Percentiles rank a stretch among this genome's conserved stretches.
Evolutionary conservation across 345 rosid species (phyloP).

Genomic region (Populus deltoides): DNA sequence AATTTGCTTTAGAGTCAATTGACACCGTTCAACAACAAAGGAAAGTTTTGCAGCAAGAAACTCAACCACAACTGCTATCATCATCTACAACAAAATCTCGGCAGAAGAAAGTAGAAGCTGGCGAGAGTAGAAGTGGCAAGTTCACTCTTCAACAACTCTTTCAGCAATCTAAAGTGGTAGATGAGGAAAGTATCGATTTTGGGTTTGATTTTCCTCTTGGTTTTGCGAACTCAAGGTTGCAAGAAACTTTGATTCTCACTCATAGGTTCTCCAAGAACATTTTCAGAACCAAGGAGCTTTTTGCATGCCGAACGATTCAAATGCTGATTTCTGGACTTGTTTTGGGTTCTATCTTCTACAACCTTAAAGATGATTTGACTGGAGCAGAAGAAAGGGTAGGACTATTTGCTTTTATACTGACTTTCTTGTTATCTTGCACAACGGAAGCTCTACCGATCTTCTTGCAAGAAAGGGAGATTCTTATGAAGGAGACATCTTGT

Average conservation of each 20-base stretch:
- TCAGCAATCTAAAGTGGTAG: conserved; percentile 69
- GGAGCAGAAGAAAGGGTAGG: conserved; percentile 91
- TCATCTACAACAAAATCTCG: conserved; percentile 18
- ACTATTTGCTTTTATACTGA: conserved; percentile 79
- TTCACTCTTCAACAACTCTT: conserved; percentile 80
- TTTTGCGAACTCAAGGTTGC: conserved; percentile 66
- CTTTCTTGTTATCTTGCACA: conserved; percentile 78
- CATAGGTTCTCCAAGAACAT: conserved; percentile 92
- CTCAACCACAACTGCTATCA: conserved; percentile 17
- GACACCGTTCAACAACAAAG: conserved; percentile 45
- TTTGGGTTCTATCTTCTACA: conserved; percentile 78
- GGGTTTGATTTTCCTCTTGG: conserved; percentile 37
- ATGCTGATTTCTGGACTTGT: conserved; percentile 81
- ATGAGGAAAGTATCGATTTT: conserved; percentile 45
- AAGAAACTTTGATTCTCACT: conserved; percentile 67
- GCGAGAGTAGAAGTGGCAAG: conserved; percentile 48
- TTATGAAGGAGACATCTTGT: conserved; percentile 77
- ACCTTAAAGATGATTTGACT: conserved; percentile 48
- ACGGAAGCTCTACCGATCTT: conserved; percentile 90
- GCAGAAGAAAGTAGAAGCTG: conserved; percentile 33
- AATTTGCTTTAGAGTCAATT: conserved; percentile 80
- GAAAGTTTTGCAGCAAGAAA: conserved; percentile 17
- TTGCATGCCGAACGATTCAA: conserved; percentile 75
- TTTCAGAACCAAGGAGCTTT: conserved; percentile 77
- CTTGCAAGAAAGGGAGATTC: conserved; percentile 87